Evolutionary conservation across 1,284 basidiomycete species (phyloP).

Genomic region (Apiotrichum siamense): DNA sequence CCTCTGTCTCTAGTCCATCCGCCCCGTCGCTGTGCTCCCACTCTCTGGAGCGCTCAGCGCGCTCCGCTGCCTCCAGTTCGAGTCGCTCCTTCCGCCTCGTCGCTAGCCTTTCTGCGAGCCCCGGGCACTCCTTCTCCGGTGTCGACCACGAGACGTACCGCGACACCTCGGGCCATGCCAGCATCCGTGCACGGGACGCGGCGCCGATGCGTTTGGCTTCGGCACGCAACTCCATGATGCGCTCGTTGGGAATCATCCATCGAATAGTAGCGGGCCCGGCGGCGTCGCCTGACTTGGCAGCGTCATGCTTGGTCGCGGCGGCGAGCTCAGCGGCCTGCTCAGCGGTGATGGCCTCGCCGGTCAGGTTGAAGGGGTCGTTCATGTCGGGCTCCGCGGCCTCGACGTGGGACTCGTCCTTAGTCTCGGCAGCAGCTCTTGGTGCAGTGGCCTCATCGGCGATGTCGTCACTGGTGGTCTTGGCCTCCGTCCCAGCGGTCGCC

Average conservation of each 20-base stretch:
- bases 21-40: too few relatives aligned
- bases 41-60: too few relatives aligned
- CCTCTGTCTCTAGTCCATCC: too few relatives aligned
- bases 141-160: not conserved
- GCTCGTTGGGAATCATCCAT: constrained; percentile 31
- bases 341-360: not conserved
- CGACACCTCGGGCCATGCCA: constrained; percentile 12
- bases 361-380: not conserved
- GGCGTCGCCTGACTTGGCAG: too few relatives aligned
- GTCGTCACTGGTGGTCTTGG: not conserved
- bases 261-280: constrained; percentile 2
- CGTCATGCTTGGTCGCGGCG: not conserved
- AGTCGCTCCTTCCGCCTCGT: too few relatives aligned
- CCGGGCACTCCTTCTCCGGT: not conserved
- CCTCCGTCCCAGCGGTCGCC: not conserved
- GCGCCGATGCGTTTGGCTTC: constrained; percentile 29
- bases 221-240: constrained; percentile 22
- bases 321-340: not conserved
- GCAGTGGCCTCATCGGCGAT: not conserved
- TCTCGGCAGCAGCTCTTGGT: too few relatives aligned
- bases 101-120: not conserved
- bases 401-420: not conserved
- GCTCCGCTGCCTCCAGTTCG: too few relatives aligned
- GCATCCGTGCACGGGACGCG: constrained; percentile 26
- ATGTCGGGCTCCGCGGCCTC: not conserved